phyloP scores from a whole-genome alignment of 441 rosid species.

The Corymbia citriodora region DNA sequence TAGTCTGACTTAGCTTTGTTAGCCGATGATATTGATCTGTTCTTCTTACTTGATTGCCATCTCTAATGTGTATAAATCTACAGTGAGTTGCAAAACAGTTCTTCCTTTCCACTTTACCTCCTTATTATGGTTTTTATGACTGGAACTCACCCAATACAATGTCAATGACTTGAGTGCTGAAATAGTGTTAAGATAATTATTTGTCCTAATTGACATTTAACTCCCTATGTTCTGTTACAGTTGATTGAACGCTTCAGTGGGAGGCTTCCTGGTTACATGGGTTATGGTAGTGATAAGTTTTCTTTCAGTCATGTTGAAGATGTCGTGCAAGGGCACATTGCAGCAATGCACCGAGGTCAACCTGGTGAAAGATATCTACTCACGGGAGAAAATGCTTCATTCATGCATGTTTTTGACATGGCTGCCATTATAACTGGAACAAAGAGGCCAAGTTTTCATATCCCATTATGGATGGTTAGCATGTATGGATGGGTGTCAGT shows the following conservation, averaged over 20 bases:
- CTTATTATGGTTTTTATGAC: not conserved
- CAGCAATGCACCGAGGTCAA: constrained; percentile 64
- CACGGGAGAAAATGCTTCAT: constrained; percentile 83
- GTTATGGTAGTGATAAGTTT: constrained; percentile 59
- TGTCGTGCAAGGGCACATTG: constrained; percentile 73
- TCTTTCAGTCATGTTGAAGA: constrained; percentile 84
- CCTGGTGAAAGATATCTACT: constrained; percentile 79
- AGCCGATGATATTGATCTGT: not conserved
- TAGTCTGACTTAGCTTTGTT: not conserved
- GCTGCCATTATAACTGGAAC: constrained; percentile 69
- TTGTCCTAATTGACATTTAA: not conserved
- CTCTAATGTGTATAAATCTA: not conserved
- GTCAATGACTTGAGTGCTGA: not conserved
- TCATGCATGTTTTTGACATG: constrained; percentile 56
- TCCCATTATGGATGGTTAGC: constrained; percentile 57
- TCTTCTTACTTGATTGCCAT: not conserved
- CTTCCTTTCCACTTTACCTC: not conserved
- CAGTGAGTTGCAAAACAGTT: not conserved
- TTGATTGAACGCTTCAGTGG: constrained; percentile 73
- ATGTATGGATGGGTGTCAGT: constrained; percentile 73
- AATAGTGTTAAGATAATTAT: not conserved
- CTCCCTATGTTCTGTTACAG: constrained; percentile 24
- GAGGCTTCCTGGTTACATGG: constrained; percentile 86
- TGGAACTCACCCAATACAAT: not conserved
- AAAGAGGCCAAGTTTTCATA: constrained; percentile 47